These are phyloP conservation scores for Rhodotorula sp. DNA, from an alignment of 1,284 basidiomycete species.

Conservation along the genomic window DNA sequence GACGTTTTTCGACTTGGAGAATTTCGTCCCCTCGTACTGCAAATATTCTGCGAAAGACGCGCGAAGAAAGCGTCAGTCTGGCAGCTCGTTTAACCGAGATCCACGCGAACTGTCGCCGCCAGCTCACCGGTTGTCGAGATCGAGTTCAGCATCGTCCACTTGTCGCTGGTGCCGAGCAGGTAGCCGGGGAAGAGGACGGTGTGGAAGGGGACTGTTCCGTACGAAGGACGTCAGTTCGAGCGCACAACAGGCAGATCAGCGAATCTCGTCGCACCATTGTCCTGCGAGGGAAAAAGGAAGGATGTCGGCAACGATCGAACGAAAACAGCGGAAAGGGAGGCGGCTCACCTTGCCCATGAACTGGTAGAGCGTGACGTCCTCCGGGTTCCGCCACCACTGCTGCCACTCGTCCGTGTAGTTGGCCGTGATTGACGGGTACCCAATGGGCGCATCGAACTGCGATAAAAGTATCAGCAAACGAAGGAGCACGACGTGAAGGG, in stretches of 20 bases:
- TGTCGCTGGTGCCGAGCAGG: slow-evolving; percentile 80
- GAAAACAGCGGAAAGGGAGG: neutral
- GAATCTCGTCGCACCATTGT: slow-evolving; percentile 11
- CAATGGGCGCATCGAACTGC: slow-evolving; percentile 95
- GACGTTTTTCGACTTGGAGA: slow-evolving; percentile 94
- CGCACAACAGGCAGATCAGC: too few relatives aligned
- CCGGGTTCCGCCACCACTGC: slow-evolving; percentile 94
- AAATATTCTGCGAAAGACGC: slow-evolving; percentile 69
- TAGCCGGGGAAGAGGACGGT: slow-evolving; percentile 93
- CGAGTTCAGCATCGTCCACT: slow-evolving; percentile 94
- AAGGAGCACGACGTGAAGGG: neutral
- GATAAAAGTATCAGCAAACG: neutral
- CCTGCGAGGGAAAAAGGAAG: neutral
- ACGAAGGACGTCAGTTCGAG: too few relatives aligned
- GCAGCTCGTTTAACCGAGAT: neutral
- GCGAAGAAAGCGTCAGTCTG: neutral
- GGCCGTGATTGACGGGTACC: slow-evolving; percentile 96
- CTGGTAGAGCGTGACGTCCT: slow-evolving; percentile 89
- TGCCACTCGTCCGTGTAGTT: slow-evolving; percentile 94
- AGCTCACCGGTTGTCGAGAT: slow-evolving; percentile 83
- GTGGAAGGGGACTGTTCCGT: slow-evolving; percentile 64
- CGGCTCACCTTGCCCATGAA: slow-evolving; percentile 70
- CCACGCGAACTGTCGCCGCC: neutral
- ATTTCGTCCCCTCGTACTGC: slow-evolving; percentile 98
- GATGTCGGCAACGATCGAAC: neutral